Base-by-base conservation (phyloP, 1,284 basidiomycete species). In the Omphalotus olearius region DNA sequence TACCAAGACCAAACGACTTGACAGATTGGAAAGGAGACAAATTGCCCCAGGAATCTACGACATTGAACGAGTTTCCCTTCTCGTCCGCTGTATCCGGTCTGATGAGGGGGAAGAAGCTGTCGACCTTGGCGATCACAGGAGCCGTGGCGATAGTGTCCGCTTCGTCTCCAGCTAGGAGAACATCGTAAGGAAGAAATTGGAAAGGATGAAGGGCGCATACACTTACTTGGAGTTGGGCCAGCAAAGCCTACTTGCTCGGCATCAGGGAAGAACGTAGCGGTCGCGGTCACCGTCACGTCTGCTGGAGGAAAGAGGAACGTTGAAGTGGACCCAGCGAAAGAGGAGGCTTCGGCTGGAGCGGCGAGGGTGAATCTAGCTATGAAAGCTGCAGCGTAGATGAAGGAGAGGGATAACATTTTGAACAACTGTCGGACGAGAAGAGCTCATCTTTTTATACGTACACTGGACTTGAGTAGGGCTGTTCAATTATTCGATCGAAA, bases 1-100 rank as follows among this genome's bases (percentile, higher is more conserved):
- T 61, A 35, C 69, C 68, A 11, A 85, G 68, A 14, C 82, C 82
- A 58, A 81, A 82, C 3, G 74, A 72, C 14, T 72, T 66, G 28
- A 83, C 73, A 2, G 79, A 82, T 60, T 75, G 76, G 73, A 76
- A 79, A 3, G 83, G 82, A 0, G 76, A 68, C 17, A 85, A 72
- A 60, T 78, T 82, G 16, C 80, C 83, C 69, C 78, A 76, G 57
- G 74, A 68, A 45, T 70, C 64, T 49, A 76, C 61, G 17, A 80
- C 66, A 56, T 77, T 65, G 59, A 80, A 78, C 14, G 57, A 47
- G 6, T 57, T 55, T 5, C 63, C 60, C 44, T 66, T 58, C 42
- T 66, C 64, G 36, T 69, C 66, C 10, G 67, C 63, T 3, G 73
- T 64, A 26, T 66, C 63, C 16, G 71, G 73, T 48, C 63, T 59